These are phyloP conservation scores for Solanum acaule DNA, from an alignment of 257 asterid species.

Conservation along the genomic window DNA sequence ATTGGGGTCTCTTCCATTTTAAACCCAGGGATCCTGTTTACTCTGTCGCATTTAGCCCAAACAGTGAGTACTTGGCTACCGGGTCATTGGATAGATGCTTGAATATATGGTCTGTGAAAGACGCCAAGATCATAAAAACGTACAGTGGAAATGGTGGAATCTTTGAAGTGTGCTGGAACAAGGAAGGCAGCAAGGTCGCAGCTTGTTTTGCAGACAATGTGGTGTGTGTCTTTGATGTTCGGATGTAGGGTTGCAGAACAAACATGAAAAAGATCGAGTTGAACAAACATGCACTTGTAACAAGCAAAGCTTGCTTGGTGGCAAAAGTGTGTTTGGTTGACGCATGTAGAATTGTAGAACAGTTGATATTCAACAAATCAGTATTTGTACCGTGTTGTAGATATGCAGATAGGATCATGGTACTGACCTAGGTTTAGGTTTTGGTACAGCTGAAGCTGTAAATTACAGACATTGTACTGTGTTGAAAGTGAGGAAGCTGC, in stretches of 20 bases:
- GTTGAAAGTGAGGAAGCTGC: background rate
- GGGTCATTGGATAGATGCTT: conserved; percentile 91
- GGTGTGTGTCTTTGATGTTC: conserved; percentile 81
- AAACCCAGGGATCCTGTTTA: conserved; percentile 83
- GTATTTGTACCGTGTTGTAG: background rate
- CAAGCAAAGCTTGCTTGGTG: background rate
- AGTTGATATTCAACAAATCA: background rate
- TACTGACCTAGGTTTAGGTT: background rate
- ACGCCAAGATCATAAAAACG: conserved; percentile 72
- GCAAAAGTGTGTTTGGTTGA: background rate
- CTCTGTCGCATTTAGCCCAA: conserved; percentile 92
- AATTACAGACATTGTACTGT: background rate
- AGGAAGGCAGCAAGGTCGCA: conserved; percentile 84
- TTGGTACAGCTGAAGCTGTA: background rate
- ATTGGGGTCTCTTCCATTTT: background rate
- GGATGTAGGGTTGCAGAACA: conserved; percentile 36
- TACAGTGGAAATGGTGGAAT: conserved; percentile 86
- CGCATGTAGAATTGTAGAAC: background rate
- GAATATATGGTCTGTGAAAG: conserved; percentile 96
- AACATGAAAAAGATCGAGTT: background rate
- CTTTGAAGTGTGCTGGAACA: conserved; percentile 98
- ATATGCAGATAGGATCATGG: background rate
- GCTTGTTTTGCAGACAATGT: conserved; percentile 90
- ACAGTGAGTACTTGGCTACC: conserved; percentile 81
- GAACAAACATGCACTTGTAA: background rate